These are phyloP conservation scores for Lanmaoa rubissima DNA, from an alignment of 768 basidiomycete species.

Conservation along the genomic window DNA sequence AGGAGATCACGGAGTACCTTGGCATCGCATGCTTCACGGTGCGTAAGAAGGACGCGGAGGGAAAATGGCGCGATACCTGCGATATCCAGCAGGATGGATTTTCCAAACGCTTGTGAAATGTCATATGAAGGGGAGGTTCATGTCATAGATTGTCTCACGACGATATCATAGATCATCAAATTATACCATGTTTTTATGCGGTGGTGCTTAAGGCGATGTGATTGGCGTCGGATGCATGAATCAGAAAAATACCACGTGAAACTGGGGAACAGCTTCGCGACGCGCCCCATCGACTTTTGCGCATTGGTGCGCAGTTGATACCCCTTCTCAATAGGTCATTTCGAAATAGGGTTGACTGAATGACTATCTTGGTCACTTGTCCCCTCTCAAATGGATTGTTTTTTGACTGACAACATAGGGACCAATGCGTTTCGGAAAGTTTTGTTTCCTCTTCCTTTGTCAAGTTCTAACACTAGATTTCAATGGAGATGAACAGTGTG, in stretches of 20 bases:
- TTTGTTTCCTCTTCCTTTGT: too few relatives aligned
- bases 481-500: too few relatives aligned
- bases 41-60: slow-evolving; percentile 72
- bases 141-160: background rate
- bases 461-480: too few relatives aligned
- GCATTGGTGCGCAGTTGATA: too few relatives aligned
- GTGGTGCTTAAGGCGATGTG: background rate
- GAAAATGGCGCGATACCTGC: slow-evolving; percentile 51
- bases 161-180: background rate
- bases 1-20: slow-evolving; percentile 84
- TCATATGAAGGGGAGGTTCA: background rate
- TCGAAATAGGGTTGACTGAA: too few relatives aligned
- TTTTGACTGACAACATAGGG: too few relatives aligned
- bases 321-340: too few relatives aligned
- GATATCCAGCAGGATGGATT: slow-evolving; percentile 27
- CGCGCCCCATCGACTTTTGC: too few relatives aligned
- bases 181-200: background rate
- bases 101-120: slow-evolving; percentile 20
- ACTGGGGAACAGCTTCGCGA: too few relatives aligned
- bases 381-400: too few relatives aligned
- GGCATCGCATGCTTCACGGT: slow-evolving; percentile 97
- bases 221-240: background rate
- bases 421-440: too few relatives aligned
- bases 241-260: background rate
- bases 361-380: too few relatives aligned